phyloP scores from a whole-genome alignment of 371 early-diverging fungal genomes.

The Fennellomyces sp. region DNA sequence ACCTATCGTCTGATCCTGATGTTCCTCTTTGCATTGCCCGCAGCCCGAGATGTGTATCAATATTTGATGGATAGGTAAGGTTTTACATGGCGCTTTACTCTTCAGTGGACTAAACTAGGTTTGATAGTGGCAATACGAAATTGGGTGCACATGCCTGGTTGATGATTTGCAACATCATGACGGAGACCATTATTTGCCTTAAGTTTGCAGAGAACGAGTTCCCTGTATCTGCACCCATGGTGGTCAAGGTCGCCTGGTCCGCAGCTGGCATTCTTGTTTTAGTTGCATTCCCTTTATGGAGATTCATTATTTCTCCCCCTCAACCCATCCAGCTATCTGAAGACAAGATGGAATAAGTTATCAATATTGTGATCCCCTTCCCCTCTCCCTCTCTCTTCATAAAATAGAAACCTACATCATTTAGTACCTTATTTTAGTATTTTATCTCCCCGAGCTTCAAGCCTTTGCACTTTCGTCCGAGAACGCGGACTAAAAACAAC shows the following conservation, averaged over 20 bases:
- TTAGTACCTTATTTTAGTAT: too few relatives aligned
- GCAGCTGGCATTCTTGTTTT: slow-evolving; percentile 54
- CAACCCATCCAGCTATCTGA: slow-evolving; percentile 8
- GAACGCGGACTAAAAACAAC: too few relatives aligned
- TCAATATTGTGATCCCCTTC: neutral
- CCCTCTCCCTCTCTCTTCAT: neutral
- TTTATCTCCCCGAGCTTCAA: too few relatives aligned
- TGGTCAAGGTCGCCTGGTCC: slow-evolving; percentile 83
- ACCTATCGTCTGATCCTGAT: slow-evolving; percentile 76
- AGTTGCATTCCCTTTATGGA: slow-evolving; percentile 73
- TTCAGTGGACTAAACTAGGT: neutral
- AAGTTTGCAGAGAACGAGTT: slow-evolving; percentile 92
- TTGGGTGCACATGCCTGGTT: slow-evolving; percentile 93
- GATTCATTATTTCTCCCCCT: slow-evolving; percentile 55
- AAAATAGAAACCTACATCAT: too few relatives aligned
- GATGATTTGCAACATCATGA: slow-evolving; percentile 81
- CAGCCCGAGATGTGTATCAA: slow-evolving; percentile 89
- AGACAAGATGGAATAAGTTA: slow-evolving; percentile 2
- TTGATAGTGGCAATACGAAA: slow-evolving; percentile 52
- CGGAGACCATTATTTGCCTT: slow-evolving; percentile 87
- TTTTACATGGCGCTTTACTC: neutral
- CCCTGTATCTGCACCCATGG: slow-evolving; percentile 72
- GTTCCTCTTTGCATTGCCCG: slow-evolving; percentile 87
- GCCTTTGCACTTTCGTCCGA: too few relatives aligned
- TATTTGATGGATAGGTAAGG: slow-evolving; percentile 78